These are phyloP conservation scores for Pseudozyma pruni DNA, from an alignment of 1,284 basidiomycete genomes.

Conservation along the genomic window DNA sequence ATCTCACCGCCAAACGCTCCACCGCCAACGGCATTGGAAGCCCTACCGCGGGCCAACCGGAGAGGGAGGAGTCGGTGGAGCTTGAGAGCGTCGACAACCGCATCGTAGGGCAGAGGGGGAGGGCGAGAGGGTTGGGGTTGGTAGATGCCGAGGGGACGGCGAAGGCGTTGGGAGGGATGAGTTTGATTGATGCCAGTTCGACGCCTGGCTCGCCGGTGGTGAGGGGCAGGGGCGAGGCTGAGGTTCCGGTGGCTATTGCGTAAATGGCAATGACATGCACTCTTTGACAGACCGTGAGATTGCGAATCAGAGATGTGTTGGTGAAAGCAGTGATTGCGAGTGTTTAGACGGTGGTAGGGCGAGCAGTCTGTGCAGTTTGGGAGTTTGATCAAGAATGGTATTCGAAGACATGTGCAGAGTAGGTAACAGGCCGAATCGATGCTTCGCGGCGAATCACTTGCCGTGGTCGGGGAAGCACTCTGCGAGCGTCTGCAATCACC, in stretches of 20 bases:
- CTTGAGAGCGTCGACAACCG: constrained; percentile 36
- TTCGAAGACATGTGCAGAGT: background rate
- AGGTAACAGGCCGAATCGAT: background rate
- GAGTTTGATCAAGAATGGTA: background rate
- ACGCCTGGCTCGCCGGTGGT: constrained; percentile 26
- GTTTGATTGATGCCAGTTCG: constrained; percentile 33
- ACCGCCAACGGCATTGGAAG: constrained; percentile 12
- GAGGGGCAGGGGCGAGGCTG: constrained; percentile 16
- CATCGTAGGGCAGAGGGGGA: constrained; percentile 37
- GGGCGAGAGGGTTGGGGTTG: constrained; percentile 32
- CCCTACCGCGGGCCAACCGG: constrained; percentile 1
- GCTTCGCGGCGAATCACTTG: constrained; percentile 9
- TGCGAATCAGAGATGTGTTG: no score
- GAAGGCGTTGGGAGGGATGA: constrained; percentile 17
- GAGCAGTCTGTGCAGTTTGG: no score
- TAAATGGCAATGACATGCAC: constrained; percentile 2
- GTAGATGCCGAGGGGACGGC: constrained; percentile 19
- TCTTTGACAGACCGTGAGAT: no score
- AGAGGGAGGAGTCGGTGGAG: constrained; percentile 34
- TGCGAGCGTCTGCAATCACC: constrained; percentile 30
- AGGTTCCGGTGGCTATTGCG: constrained; percentile 34
- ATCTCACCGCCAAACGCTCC: constrained; percentile 33
- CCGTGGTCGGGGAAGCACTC: constrained; percentile 47
- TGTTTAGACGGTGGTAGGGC: no score
- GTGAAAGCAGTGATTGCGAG: no score